Evolutionary conservation across 441 rosid genomes (phyloP), one percentile per base, ranked within the genome.

Genomic region (Hypseocharis bilobata): DNA sequence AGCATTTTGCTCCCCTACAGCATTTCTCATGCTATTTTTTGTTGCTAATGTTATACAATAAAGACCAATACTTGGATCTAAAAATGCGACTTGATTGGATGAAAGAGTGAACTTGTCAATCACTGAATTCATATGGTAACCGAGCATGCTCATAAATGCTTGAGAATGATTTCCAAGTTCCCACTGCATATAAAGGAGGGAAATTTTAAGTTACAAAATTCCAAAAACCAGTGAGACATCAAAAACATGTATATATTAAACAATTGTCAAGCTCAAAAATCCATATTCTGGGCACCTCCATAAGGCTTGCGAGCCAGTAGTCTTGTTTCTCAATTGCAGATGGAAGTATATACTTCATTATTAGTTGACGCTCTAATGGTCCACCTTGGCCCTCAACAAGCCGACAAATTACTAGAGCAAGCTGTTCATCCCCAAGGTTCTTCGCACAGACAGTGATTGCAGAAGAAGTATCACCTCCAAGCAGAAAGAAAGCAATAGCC

Each of bases 401-500:
- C 68, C 91, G 86, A 73, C 97, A 90, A 69, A 92, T 83, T 74
- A 88, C 88, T 16, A 92, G 82, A 3, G 98, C 96, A 70, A 92
- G 98, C 81, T 92, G 98, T 72, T 88, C 94, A 79, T 92, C 97
- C 60, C 84, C 82, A 72, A 92, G 91, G 79, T 88, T 92, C 87
- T 83, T 92, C 45, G 84, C 84, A 73, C 98, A 92, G 64, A 92
- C 86, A 61, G 84, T 84, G 72, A 88, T 77, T 47, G 98, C 98
- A 54, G 98, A 90, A 78, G 86, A 78, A 78, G 85, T 69, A 72
- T 92, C 98, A 70, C 98, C 94, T 70, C 98, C 98, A 66, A 92
- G 97, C 66, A 92, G 83, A 76, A 92, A 92, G 83, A 92, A 90
- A 67, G 94, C 96, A 76, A 83, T 72, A 63, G 98, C 96, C 75